Base-by-base conservation (phyloP, 2,329 filamentous ascomycete species). In the Camillea tinctor region DNA sequence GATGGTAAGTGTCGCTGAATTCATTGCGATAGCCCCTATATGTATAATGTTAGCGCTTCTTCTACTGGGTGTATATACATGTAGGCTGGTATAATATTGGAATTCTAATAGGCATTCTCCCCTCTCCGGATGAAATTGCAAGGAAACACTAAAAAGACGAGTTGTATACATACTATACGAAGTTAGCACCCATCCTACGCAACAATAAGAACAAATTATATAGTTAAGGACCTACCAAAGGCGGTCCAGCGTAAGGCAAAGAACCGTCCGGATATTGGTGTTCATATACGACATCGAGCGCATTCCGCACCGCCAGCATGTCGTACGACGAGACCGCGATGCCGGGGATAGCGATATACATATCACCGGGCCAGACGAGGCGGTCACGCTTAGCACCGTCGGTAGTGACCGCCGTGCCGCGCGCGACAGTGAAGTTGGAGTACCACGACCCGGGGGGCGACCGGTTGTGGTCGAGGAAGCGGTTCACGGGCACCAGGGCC, bases 361-460 rank as follows among this genome's bases (percentile, higher is more conserved):
- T 84, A 67, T 88, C 86, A 1, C 85, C 85, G 11, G 85, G 80
- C 84, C 84, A 88, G 2, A 88, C 81, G 19, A 84, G 74, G 8
- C 83, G 77, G 66, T 87, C 85, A 30, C 85, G 77, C 68, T 87
- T 87, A 1, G 83, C 82, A 15, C 84, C 85, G 68, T 88, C 84
- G 1, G 71, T 67, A 0, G 71, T 69, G n/a, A 73, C 72, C n/a
- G 71, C 67, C 15, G 62, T 63, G 15, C 72, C 71, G 2, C 68
- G 63, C n/a, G 69, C 66, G n/a, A 75, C 68, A 36, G 69, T 73
- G 55, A 70, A 72, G 56, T 74, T 73, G 56, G 71, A 71, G 56
- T 70, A 71, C 73, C 73, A 74, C 17, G 60, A 66, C 48, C 61
- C 66, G 24, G 53, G 64, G 51, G 58, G 66, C 48, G 54, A 66